phyloP scores from a whole-genome alignment of 2,329 filamentous ascomycete species.

The Diaporthe humulicola region DNA sequence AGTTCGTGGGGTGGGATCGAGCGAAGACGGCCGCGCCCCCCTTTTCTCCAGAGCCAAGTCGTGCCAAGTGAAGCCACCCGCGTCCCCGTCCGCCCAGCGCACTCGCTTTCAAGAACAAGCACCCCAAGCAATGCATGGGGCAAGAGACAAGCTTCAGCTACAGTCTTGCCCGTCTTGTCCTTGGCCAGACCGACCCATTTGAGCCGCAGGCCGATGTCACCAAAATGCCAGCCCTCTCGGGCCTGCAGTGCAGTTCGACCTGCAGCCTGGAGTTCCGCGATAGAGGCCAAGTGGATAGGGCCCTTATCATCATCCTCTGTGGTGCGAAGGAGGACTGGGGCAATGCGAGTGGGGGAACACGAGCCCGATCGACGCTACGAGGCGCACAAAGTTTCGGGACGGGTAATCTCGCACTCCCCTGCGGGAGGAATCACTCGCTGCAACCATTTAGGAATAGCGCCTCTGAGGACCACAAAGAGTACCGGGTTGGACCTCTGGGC shows the following conservation, averaged over 20 bases:
- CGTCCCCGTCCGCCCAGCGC: constrained; percentile 2
- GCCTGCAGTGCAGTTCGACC: background rate
- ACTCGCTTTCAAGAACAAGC: background rate
- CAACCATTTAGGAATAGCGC: too few relatives aligned
- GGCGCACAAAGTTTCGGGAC: background rate
- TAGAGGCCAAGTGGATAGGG: background rate
- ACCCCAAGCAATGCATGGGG: background rate
- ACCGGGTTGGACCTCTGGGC: too few relatives aligned
- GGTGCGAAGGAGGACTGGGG: background rate
- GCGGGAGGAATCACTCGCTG: too few relatives aligned
- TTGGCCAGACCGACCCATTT: background rate
- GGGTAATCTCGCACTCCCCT: too few relatives aligned
- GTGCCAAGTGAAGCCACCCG: constrained; percentile 11
- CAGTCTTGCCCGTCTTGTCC: constrained; percentile 7
- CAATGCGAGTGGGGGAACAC: constrained; percentile 13
- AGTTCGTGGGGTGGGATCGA: background rate
- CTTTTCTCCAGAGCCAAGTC: background rate
- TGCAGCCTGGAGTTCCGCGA: background rate
- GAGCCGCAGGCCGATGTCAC: constrained; percentile 4
- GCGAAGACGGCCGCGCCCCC: background rate
- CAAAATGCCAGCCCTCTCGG: background rate
- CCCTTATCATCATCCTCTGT: background rate
- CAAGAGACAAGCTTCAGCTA: constrained; percentile 13
- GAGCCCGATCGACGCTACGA: constrained; percentile 9
- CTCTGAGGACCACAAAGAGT: too few relatives aligned